Evolutionary conservation across 306 rosid species (phyloP), one percentile per base, ranked within the genome.

Genomic region (Mucuna pruriens): DNA sequence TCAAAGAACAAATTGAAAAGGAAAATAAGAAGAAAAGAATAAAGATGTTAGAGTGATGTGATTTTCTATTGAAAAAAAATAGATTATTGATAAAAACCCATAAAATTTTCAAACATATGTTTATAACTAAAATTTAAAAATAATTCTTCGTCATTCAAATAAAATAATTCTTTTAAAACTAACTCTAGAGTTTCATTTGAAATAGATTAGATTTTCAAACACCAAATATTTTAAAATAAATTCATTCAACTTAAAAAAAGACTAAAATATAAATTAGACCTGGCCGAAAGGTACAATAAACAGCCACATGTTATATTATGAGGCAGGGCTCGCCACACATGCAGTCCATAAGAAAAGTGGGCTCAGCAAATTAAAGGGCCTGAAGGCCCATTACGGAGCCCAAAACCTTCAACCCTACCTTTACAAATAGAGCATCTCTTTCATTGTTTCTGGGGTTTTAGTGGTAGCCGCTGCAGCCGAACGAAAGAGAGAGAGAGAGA

Each of bases 391-490:
- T 38, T 0, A 6, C 1, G 0, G 0, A 52, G 77, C 73, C 73
- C 82, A 46, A 4, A 69, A 76, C 11, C 33, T 22, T 68, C 3
- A 76, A 82, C 82, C 74, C 82, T 60, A 60, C 11, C 55, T 20
- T 12, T 83, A 76, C 78, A 76, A 82, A 69, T 83, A 73, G 46
- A 83, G 3, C 20, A 9, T 12, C 8, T 16, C 54, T 63, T 6
- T 4, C 9, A 25, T 33, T 4, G 6, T 2, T 0, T 1, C 4
- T 5, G 9, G 1, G 38, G 7, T 26, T 60, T 60, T 2, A 60
- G 9, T 0, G 0, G 22, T 36, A 11, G 78, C 78, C 11, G 82
- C 86, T 25, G 61, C 74, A 69, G n/a, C 44, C 33, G 51, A 57
- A 64, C 34, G 7, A 42, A 45, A 10, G 61, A 36, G 9, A 48